These are phyloP conservation scores for Cucurbita argyrosperma DNA, from an alignment of 306 rosid genomes.

Conservation along the genomic window DNA sequence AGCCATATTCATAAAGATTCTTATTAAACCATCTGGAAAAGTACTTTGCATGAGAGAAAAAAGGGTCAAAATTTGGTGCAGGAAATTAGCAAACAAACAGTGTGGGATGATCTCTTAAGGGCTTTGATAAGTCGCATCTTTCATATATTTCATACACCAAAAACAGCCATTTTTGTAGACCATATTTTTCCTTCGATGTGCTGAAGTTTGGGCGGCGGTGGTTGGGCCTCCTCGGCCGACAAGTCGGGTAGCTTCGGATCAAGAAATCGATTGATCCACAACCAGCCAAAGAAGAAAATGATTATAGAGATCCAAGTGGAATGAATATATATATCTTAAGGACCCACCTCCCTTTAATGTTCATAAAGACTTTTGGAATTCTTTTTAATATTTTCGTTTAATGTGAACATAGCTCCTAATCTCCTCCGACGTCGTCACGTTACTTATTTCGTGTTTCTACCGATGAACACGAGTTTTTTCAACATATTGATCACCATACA, in stretches of 20 bases:
- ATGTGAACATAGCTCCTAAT: too few species aligned
- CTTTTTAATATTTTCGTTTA: too few species aligned
- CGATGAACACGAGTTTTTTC: too few species aligned
- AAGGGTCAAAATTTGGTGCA: not conserved
- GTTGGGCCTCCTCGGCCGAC: slow-evolving; percentile 2
- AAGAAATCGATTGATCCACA: not conserved
- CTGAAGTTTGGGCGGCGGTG: not conserved
- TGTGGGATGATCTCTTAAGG: not conserved
- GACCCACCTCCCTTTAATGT: not conserved
- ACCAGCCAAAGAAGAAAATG: not conserved
- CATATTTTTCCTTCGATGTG: not conserved
- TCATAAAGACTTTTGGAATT: not conserved
- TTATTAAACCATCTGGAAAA: not conserved
- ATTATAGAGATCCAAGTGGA: not conserved
- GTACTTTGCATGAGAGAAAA: not conserved
- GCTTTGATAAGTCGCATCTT: not conserved
- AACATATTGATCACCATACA: too few species aligned
- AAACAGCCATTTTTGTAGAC: slow-evolving; percentile 2
- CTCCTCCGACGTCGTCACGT: too few species aligned
- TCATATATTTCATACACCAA: not conserved
- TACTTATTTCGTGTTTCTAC: too few species aligned
- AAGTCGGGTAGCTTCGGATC: not conserved
- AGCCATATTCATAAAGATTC: not conserved
- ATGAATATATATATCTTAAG: not conserved
- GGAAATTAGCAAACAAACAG: not conserved